Evolutionary conservation across 2,329 filamentous ascomycete genomes (phyloP), one percentile per base, ranked within the genome.

Genomic region (Xylariaceae sp.): DNA sequence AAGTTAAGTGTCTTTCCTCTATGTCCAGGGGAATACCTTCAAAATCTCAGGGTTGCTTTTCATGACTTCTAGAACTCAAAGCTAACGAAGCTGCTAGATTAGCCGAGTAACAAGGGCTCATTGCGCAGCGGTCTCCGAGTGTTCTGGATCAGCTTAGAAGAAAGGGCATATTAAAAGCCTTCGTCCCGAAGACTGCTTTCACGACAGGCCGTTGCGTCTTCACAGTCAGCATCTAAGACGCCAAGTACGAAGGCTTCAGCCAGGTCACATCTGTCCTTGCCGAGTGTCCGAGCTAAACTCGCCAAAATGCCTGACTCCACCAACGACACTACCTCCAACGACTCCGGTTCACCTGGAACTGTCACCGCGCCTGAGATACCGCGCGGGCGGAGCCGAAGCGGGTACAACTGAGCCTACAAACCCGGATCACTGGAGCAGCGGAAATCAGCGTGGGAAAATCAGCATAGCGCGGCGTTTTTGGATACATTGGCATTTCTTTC

Each of bases 231-330:
- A 15, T 18, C 5, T 16, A 5, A 18, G 30, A 44, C 3, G 41
- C 36, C 13, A 37, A 43, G 19, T 29, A 36, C 18, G 15, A 44
- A 26, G 7, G 2, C 53, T 37, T 21, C 5, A 34, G n/a, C 19
- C 36, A 42, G 42, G 19, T 22, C 32, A 43, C 41, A n/a, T 32
- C 7, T 44, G 6, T 47, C 22, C 5, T 9, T 44, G 22, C 22
- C 39, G 47, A 37, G n/a, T 8, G 16, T 13, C 37, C 40, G 21
- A 39, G 26, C 21, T 26, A 34, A 22, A 10, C 18, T 13, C 22
- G 19, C 45, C 55, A 64, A 61, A 39, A 68, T 68, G 65, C 65
- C 65, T 61, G 65, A 67, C 40, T 51, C 63, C n/a, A 62, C 61
- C 58, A 63, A 59, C 55, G 64, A 66, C 51, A 56, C 51, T 21